phyloP scores from a whole-genome alignment of 2,329 filamentous ascomycete genomes.

The Niveomyces coronatus region DNA sequence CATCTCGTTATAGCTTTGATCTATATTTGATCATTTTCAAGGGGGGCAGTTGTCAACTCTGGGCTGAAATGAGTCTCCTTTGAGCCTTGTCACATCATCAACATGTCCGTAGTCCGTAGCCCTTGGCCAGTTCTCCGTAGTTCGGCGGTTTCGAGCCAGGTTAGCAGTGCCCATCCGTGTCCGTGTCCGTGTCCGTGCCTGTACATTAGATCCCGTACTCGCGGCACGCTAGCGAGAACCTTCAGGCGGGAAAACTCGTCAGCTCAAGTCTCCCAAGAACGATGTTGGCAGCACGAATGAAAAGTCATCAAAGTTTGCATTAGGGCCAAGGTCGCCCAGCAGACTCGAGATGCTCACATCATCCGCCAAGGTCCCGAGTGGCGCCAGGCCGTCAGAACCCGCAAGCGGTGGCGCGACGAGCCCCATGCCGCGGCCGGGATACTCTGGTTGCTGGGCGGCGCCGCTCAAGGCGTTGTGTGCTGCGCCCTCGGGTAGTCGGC shows the following conservation, averaged over 20 bases:
- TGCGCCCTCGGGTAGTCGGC: not conserved
- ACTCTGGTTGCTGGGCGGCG: not conserved
- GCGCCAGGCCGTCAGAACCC: not conserved
- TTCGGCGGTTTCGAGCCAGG: too few relatives aligned
- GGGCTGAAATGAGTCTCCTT: too few relatives aligned
- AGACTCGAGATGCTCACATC: not conserved
- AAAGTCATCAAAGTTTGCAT: constrained; percentile 1
- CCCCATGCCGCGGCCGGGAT: not conserved
- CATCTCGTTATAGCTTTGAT: too few relatives aligned
- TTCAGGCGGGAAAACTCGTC: not conserved
- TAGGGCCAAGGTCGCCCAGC: not conserved
- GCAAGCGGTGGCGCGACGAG: not conserved
- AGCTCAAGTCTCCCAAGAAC: not conserved
- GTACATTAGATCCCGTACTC: not conserved
- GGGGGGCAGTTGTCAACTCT: not conserved
- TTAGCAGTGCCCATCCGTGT: too few relatives aligned
- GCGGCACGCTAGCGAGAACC: not conserved
- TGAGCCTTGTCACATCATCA: not conserved
- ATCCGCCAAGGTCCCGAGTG: not conserved
- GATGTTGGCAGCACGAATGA: not conserved
- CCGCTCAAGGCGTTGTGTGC: too few relatives aligned
- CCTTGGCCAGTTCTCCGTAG: too few relatives aligned
- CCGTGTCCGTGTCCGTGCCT: constrained; percentile 12
- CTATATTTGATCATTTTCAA: not conserved
- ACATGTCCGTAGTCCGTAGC: not conserved